Base-by-base conservation (phyloP, 108 stramenopile species). In the Fragilaria crotonensis region DNA sequence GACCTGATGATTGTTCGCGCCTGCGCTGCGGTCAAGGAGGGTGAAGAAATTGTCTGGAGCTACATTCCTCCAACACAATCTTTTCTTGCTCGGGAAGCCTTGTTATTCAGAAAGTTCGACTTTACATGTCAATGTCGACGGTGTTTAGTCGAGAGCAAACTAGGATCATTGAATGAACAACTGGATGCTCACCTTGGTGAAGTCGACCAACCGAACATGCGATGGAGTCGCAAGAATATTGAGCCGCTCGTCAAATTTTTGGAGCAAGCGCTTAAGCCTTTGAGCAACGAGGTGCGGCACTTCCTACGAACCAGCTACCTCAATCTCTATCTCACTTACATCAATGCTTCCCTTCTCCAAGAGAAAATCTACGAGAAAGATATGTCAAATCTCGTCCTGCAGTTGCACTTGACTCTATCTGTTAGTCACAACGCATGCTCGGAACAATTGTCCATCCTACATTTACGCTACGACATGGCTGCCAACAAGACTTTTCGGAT, bases 1-100 rank as follows among this genome's bases (percentile, higher is more conserved):
- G 85, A 73, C 65, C 51, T 67, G 26, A 91, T 91, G 90, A 66
- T 87, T 44, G 82, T 79, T 3, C 83, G 85, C 59, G 74, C 90
- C 22, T 64, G 52, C 53, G 47, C 36, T 27, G 9, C 46, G 0
- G 73, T 91, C 46, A 17, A 76, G 9, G 63, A 72, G 20, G 84
- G 82, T 1, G 57, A 66, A 20, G 90, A 91, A 82, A 75, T 91
- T 29, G 68, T 71, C 4, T 87, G 84, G 79, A 79, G 79, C 9
- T 91, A 91, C 65, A 60, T 85, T 18, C 84, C 90, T 1, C 81
- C 86, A 11, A 76, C 72, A 2, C 63, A 60, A 48, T 64, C 72
- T 14, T 70, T 67, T 59, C 45, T 58, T 26, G 55, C 60, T 29
- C 72, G 88, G 20, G 72, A 68, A 19, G 48, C 54, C 19, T 53